Conservation (phyloP, 2,329 filamentous ascomycete species). For the Exserohilum rostratum region DNA sequence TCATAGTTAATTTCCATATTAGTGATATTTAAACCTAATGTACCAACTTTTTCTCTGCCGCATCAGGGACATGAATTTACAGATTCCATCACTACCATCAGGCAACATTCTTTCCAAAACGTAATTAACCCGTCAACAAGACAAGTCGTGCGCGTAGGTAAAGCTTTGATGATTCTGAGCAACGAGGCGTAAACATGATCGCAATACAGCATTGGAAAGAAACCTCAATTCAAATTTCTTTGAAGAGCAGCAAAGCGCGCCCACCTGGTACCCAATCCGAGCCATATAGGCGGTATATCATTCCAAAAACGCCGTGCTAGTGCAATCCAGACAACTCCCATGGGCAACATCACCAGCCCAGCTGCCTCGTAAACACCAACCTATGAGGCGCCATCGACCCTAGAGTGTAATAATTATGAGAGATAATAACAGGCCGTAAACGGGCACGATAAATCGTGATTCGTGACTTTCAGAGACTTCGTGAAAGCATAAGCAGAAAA, state of each 20-base stretch:
- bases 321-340: background rate
- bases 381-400: background rate
- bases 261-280: constrained; percentile 1
- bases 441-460: constrained; percentile 11
- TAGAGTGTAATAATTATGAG: constrained; percentile 11
- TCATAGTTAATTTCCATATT: too few species aligned
- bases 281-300: constrained; percentile 15
- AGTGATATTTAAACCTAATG: too few species aligned
- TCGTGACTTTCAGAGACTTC: constrained; percentile 16
- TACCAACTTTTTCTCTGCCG: too few species aligned
- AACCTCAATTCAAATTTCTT: constrained; percentile 8
- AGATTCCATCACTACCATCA: too few species aligned
- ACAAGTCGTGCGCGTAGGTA: background rate
- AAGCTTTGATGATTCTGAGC: background rate
- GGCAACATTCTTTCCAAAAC: too few species aligned
- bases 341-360: background rate
- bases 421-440: constrained; percentile 14
- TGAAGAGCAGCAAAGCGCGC: background rate
- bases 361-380: constrained; percentile 1
- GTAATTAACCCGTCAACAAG: too few species aligned
- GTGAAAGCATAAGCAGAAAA: constrained; percentile 8
- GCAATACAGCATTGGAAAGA: background rate
- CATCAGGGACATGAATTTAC: background rate
- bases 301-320: constrained; percentile 9
- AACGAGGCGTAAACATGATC: background rate